A percentile compares a stretch with the other conserved stretches of the same genome.
Evolutionary conservation across 1,284 basidiomycete species (phyloP).

Genomic region (Irpex sp.): DNA sequence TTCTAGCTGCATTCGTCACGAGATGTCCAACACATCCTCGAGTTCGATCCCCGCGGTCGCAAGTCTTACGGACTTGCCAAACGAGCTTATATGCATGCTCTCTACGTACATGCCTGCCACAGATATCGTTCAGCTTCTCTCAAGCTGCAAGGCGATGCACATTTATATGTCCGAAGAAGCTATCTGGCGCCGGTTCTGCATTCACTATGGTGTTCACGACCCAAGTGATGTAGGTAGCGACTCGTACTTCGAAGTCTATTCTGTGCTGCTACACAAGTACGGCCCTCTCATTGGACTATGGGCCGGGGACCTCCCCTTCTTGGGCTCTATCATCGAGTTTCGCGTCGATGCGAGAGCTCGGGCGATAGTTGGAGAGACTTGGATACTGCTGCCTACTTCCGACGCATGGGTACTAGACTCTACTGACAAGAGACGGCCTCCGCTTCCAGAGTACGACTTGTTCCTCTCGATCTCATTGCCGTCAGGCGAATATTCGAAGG

Average conservation of each 20-base stretch:
- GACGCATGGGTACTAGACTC: background rate
- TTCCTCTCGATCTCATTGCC: background rate
- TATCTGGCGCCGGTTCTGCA: background rate
- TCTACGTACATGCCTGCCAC: background rate
- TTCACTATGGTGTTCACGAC: constrained; percentile 6
- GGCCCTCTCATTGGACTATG: constrained; percentile 13
- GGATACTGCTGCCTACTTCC: constrained; percentile 1
- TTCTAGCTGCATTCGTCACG: too few species aligned
- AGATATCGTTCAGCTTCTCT: background rate
- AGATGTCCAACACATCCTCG: too few species aligned
- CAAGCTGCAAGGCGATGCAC: background rate
- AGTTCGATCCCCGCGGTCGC: background rate
- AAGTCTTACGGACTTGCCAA: background rate
- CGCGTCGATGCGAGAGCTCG: constrained; percentile 5
- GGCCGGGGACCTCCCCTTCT: constrained; percentile 13
- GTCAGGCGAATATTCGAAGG: background rate
- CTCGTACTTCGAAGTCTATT: constrained; percentile 7
- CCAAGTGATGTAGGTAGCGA: background rate
- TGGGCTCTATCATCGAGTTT: constrained; percentile 13
- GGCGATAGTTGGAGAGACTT: constrained; percentile 11
- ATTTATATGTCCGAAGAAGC: background rate
- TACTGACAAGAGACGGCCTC: background rate
- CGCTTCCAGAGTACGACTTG: background rate
- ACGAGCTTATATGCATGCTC: background rate
- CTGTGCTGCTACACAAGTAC: constrained; percentile 8